Evolutionary conservation across 495 filamentous ascomycete species (phyloP), one percentile per base, ranked within the genome.

Genomic region (Penicillium ochrochloron): DNA sequence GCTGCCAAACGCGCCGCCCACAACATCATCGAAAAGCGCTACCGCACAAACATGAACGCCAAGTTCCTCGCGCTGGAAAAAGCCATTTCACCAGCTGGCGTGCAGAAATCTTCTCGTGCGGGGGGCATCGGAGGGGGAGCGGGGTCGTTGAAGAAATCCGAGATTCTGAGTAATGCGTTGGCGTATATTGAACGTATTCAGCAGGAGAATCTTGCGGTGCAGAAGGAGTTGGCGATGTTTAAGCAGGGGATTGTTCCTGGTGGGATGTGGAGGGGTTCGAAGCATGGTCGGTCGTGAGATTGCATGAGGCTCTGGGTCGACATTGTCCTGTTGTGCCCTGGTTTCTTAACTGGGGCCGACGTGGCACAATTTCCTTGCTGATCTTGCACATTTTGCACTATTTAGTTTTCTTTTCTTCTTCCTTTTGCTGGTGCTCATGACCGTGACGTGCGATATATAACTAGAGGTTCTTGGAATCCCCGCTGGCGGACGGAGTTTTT

Each of bases 91-190:
- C 65, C 69, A 9, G 59, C 67, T 0, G 67, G 70, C 1, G 66
- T 64, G n/a, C 67, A 70, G 34, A 76, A 76, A 50, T 58, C 70
- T 15, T 57, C 63, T 11, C 72, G 73, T 15, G 70, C 62, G 33
- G 73, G 73, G 3, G 25, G 25, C 25, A 4, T 27, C 25, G 25
- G 25, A 27, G 70, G 60, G 33, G 73, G 74, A 3, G 71, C 77
- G 1, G 73, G 75, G 0, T 78, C 77, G 50, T 66, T 81, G 11
- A 82, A 82, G 62, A 82, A 82, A 59, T 81, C 78, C 0, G 85
- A 84, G 46, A 87, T 93, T 50, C 77, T 96, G 52, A 84, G 83
- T 64, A 84, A 86, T 70, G 86, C 86, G 17, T 84, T 97, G 21
- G 86, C 91, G 44, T 90, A 92, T 52, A 80, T 96, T 72, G 84